Conservation (phyloP, 2,329 filamentous ascomycete genomes). For the Cyphellophora europaea region DNA sequence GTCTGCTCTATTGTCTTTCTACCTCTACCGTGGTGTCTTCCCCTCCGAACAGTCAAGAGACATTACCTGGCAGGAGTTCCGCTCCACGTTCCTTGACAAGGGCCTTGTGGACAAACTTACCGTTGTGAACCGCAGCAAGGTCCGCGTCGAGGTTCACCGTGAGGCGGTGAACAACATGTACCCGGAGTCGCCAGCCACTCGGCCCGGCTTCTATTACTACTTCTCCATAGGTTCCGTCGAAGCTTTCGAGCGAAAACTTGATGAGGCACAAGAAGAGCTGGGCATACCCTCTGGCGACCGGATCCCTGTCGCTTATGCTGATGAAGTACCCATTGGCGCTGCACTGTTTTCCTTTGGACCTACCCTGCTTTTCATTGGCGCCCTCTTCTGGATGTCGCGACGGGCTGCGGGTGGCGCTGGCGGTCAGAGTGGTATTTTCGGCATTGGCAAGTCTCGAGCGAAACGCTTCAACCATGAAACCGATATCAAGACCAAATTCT, state of each 20-base stretch:
- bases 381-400: conserved; percentile 69
- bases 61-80: conserved; percentile 97
- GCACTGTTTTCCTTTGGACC: conserved; percentile 76
- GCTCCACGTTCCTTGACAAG: conserved; percentile 88
- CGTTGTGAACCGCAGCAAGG: conserved; percentile 66
- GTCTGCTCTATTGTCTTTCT: conserved; percentile 51
- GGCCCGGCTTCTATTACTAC: conserved; percentile 70
- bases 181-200: conserved; percentile 62
- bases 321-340: conserved; percentile 63
- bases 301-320: conserved; percentile 82
- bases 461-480: conserved; percentile 98
- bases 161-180: conserved; percentile 64
- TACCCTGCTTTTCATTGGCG: conserved; percentile 74
- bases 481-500: conserved; percentile 92
- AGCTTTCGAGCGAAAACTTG: conserved; percentile 79
- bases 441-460: conserved; percentile 88
- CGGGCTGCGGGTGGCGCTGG: conserved; percentile 62
- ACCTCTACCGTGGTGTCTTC: conserved; percentile 56
- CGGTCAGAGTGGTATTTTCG: conserved; percentile 72
- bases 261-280: conserved; percentile 79
- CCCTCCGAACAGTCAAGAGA: conserved; percentile 61
- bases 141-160: conserved; percentile 71
- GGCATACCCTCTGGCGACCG: conserved; percentile 78
- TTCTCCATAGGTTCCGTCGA: conserved; percentile 95
- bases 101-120: conserved; percentile 88